phyloP scores from a whole-genome alignment of 2,329 filamentous ascomycete genomes.

The Cryphonectria naterciae region DNA sequence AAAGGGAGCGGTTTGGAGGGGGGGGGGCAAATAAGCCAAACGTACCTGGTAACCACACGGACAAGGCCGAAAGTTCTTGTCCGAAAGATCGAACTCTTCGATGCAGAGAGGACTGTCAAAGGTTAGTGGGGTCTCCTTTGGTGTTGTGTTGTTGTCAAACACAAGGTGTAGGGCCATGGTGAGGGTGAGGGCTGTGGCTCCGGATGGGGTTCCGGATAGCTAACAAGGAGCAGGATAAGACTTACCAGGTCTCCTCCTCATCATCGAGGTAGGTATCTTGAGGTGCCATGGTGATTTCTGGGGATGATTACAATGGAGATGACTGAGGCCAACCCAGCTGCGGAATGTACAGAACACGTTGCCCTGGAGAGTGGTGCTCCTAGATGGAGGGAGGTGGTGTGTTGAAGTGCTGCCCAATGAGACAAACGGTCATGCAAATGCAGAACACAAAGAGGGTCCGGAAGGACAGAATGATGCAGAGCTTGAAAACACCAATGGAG shows the following conservation, averaged over 20 bases:
- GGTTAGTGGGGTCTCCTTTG: slow-evolving; percentile 26
- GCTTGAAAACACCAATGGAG: not conserved
- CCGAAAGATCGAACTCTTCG: slow-evolving; percentile 97
- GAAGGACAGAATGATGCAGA: not conserved
- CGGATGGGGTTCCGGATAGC: slow-evolving; percentile 13
- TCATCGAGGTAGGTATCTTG: slow-evolving; percentile 74
- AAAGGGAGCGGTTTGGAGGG: not conserved
- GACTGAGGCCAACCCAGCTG: slow-evolving; percentile 24
- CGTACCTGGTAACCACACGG: slow-evolving; percentile 96
- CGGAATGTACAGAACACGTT: slow-evolving; percentile 8
- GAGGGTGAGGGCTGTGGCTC: slow-evolving; percentile 9
- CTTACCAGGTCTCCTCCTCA: slow-evolving; percentile 71
- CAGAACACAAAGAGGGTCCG: not conserved
- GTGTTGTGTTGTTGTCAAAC: slow-evolving; percentile 28
- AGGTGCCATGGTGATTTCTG: slow-evolving; percentile 59
- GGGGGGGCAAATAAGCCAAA: not conserved
- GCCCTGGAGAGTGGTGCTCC: not conserved
- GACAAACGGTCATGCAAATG: not conserved
- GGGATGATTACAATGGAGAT: not conserved
- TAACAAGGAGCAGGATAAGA: slow-evolving; percentile 30
- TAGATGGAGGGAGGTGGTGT: not conserved
- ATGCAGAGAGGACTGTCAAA: slow-evolving; percentile 85
- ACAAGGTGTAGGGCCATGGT: slow-evolving; percentile 21
- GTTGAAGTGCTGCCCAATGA: not conserved
- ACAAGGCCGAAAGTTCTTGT: slow-evolving; percentile 95